phyloP scores from a whole-genome alignment of 176 grass and related monocot species.

The Saccharum spontaneum region DNA sequence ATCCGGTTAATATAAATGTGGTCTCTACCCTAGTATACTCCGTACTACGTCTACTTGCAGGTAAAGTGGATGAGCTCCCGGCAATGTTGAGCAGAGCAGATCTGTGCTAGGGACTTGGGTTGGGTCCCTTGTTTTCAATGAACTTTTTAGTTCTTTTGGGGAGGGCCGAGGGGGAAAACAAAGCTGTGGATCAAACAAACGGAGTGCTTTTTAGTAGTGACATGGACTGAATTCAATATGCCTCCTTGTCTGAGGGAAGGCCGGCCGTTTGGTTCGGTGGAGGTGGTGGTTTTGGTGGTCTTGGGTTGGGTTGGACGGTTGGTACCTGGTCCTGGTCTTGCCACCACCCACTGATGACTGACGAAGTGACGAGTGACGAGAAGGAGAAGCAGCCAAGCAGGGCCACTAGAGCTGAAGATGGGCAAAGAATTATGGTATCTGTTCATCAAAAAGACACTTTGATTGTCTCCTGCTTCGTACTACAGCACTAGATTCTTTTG shows the following conservation, averaged over 20 bases:
- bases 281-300: slow-evolving; percentile 18
- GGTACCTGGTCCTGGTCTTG: neutral
- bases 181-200: neutral
- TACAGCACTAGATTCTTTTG: neutral
- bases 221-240: slow-evolving; percentile 28
- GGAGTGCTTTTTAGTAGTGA: neutral
- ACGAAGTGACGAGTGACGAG: neutral
- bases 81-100: neutral
- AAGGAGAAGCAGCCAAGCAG: neutral
- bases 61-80: neutral
- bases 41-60: neutral
- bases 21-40: too few species aligned
- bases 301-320: slow-evolving; percentile 3
- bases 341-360: neutral
- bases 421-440: neutral
- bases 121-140: slow-evolving; percentile 12
- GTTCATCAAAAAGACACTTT: neutral
- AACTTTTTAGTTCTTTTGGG: neutral
- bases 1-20: too few species aligned
- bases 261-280: slow-evolving; percentile 19
- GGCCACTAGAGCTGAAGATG: neutral
- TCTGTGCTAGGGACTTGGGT: slow-evolving; percentile 1
- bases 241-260: neutral
- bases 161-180: neutral
- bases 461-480: neutral